Evolutionary conservation across 73 alveolate species (phyloP).

Genomic region (Effrenium voratum): DNA sequence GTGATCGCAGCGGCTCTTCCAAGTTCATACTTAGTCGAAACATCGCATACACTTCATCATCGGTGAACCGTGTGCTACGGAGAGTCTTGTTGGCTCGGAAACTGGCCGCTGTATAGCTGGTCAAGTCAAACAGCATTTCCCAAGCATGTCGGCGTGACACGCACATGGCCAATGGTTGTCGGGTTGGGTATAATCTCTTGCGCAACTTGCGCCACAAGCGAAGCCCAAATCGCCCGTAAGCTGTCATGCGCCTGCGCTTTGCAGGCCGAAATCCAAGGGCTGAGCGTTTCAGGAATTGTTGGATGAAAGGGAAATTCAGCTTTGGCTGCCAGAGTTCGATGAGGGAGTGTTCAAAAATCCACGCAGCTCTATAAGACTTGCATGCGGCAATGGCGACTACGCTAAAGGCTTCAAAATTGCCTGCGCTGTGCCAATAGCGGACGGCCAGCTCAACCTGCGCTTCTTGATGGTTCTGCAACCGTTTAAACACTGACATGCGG

Average conservation of each 20-base stretch:
- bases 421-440: neutral
- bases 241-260: neutral
- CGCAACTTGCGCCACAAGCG: neutral
- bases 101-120: neutral
- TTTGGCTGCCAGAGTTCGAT: neutral
- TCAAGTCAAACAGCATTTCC: neutral
- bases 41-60: neutral
- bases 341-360: neutral
- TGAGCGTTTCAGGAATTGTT: neutral
- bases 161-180: neutral
- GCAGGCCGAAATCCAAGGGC: neutral
- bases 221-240: neutral
- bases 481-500: neutral
- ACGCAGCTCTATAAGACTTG: neutral
- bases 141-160: neutral
- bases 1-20: neutral
- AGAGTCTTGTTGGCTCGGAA: neutral
- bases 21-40: neutral
- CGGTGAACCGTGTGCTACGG: neutral
- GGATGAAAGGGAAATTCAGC: neutral
- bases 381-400: neutral
- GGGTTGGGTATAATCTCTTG: neutral
- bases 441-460: neutral
- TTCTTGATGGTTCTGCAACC: neutral
- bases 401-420: neutral